Conservation (phyloP, 2,329 filamentous ascomycete species). For the Cryphonectria naterciae region DNA sequence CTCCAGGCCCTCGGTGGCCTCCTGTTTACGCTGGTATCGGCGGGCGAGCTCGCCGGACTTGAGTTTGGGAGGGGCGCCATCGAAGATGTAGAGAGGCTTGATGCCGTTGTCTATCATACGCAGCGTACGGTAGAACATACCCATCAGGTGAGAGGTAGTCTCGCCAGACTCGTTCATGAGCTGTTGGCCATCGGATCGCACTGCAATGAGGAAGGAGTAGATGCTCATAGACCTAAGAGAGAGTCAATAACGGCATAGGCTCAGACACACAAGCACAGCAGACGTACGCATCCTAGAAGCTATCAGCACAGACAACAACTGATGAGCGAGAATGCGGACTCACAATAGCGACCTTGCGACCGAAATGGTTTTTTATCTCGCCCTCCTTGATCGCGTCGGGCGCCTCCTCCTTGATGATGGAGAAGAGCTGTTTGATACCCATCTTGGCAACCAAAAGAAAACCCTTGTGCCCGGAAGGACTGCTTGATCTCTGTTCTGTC, state of each 20-base stretch:
- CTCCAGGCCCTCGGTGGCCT: conserved; percentile 86
- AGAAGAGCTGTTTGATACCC: conserved; percentile 75
- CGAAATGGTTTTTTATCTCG: conserved; percentile 99
- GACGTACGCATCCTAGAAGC: conserved; percentile 59
- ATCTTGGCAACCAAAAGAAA: conserved; percentile 43
- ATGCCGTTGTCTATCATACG: conserved; percentile 99
- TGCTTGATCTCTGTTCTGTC: neutral
- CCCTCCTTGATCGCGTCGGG: conserved; percentile 95
- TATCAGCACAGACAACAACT: conserved; percentile 21
- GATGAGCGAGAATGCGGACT: conserved; percentile 41
- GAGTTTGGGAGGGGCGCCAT: conserved; percentile 93
- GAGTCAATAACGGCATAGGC: conserved; percentile 26
- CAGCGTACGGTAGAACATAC: conserved; percentile 98
- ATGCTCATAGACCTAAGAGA: conserved; percentile 86
- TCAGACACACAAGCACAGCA: neutral
- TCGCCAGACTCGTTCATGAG: conserved; percentile 94
- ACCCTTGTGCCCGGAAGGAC: neutral
- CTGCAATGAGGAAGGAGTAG: conserved; percentile 97
- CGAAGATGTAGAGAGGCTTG: conserved; percentile 97
- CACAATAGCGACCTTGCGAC: conserved; percentile 96
- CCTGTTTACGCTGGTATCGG: conserved; percentile 91
- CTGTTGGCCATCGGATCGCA: conserved; percentile 94
- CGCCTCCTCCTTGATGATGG: conserved; percentile 87
- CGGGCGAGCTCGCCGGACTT: conserved; percentile 97
- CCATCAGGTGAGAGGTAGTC: conserved; percentile 98